Evolutionary conservation across 2,329 filamentous ascomycete genomes (phyloP), one percentile per base, ranked within the genome.

Genomic region (Cercospora sesami): DNA sequence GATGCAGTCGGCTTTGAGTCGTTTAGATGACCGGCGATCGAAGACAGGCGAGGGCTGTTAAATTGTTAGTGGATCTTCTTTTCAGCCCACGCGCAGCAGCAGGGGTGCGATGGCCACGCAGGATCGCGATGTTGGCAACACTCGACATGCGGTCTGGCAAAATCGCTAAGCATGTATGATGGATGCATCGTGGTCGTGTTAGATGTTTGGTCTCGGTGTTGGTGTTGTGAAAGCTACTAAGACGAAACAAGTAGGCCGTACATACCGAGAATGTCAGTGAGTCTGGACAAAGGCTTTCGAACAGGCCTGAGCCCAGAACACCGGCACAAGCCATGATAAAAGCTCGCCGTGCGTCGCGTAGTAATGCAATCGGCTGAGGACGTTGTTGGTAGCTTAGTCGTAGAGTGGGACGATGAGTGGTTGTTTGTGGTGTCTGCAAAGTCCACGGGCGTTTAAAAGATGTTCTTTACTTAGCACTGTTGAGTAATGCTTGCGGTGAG

Each of bases 1-100:
- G 60, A 58, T 61, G 63, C 58, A 65, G 31, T 51, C 39, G 16
- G 55, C 60, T 21, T 67, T 63, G 53, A 66, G 42, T 64, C 60
- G 63, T 61, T 66, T 66, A 10, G 14, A 26, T 7, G 28, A 53
- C 36, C 66, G 59, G 58, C 48, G 62, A 30, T 57, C 30, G 28
- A 65, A 58, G 10, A 55, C 53, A 30, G 63, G 30, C 33, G 59
- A 59, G 18, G 60, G 48, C 48, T 67, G 48, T 60, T 23, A 26
- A 51, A 18, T 14, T 42, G 59, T 70, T 45, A 70, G 68, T 45
- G 26, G 45, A 58, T 33, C 23, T 31, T 26, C 63, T 36, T 28
- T 66, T 36, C 61, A 53, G 31, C 33, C 33, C 33, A 36, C 33
- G 33, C 33, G 33, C 33, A 14, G 33, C 33, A 36, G 33, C 33